Conservation (phyloP, 805 yeast genomes). For the Candida ipomoeae region DNA sequence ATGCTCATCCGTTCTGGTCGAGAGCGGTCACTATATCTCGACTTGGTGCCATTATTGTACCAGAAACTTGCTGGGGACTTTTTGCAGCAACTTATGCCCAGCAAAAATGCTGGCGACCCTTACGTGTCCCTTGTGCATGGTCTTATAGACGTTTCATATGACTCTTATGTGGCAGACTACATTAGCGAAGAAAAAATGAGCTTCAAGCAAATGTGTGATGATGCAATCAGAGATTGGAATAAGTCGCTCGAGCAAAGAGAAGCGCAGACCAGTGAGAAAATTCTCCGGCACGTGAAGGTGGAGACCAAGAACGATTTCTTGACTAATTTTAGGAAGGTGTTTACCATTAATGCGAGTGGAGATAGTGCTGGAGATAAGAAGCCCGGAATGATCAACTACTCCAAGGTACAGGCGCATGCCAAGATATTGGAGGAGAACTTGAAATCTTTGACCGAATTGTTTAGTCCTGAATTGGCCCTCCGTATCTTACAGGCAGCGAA, state of each 20-base stretch:
- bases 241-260: constrained; percentile 39
- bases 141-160: constrained; percentile 40
- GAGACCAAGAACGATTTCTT: constrained; percentile 56
- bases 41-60: constrained; percentile 39
- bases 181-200: constrained; percentile 32
- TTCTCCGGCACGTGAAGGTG: constrained; percentile 47
- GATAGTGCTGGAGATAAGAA: neutral
- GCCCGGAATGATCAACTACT: constrained; percentile 27
- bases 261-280: constrained; percentile 42
- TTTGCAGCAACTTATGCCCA: constrained; percentile 23
- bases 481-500: constrained; percentile 67
- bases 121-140: constrained; percentile 30
- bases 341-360: constrained; percentile 26
- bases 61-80: constrained; percentile 24
- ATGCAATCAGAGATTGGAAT: constrained; percentile 32
- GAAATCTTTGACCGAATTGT: constrained; percentile 67
- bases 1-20: constrained; percentile 27
- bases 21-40: constrained; percentile 27
- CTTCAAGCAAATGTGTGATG: constrained; percentile 25
- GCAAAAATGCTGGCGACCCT: constrained; percentile 36
- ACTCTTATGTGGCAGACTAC: constrained; percentile 38
- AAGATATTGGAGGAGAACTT: constrained; percentile 73
- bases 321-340: constrained; percentile 61
- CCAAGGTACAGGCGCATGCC: constrained; percentile 75
- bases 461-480: constrained; percentile 77